phyloP scores from a whole-genome alignment of 1,284 basidiomycete species.

The Cryptococcus sp. region DNA sequence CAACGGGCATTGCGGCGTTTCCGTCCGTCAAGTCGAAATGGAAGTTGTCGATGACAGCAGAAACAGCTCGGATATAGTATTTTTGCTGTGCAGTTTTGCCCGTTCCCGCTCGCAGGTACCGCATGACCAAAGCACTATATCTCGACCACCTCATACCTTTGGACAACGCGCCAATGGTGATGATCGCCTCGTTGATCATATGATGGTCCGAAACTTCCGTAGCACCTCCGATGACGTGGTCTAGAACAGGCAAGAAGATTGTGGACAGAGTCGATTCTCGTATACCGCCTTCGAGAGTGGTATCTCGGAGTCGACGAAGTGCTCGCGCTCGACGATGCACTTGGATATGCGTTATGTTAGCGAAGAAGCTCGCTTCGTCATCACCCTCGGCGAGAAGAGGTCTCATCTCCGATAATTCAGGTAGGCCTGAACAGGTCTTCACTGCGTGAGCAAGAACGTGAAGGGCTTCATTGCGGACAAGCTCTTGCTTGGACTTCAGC shows the following conservation, averaged over 20 bases:
- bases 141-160: constrained; percentile 77
- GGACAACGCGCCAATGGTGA: constrained; percentile 72
- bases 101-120: constrained; percentile 75
- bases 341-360: constrained; percentile 94
- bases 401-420: constrained; percentile 72
- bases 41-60: constrained; percentile 86
- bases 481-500: constrained; percentile 76
- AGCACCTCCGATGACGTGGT: constrained; percentile 73
- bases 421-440: constrained; percentile 64
- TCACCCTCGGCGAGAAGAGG: constrained; percentile 85
- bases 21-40: constrained; percentile 75
- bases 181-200: constrained; percentile 86
- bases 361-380: constrained; percentile 95
- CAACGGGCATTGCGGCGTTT: constrained; percentile 40
- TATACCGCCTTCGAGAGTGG: constrained; percentile 64
- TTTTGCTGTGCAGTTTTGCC: constrained; percentile 74
- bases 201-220: constrained; percentile 77
- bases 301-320: constrained; percentile 78
- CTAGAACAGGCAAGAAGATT: constrained; percentile 83
- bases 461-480: constrained; percentile 85
- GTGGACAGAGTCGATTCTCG: constrained; percentile 75
- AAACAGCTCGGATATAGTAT: constrained; percentile 81
- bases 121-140: constrained; percentile 79
- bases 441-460: constrained; percentile 78
- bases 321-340: constrained; percentile 87